Base-by-base conservation (phyloP, 768 basidiomycete species). In the Rhodocollybia butyracea region DNA sequence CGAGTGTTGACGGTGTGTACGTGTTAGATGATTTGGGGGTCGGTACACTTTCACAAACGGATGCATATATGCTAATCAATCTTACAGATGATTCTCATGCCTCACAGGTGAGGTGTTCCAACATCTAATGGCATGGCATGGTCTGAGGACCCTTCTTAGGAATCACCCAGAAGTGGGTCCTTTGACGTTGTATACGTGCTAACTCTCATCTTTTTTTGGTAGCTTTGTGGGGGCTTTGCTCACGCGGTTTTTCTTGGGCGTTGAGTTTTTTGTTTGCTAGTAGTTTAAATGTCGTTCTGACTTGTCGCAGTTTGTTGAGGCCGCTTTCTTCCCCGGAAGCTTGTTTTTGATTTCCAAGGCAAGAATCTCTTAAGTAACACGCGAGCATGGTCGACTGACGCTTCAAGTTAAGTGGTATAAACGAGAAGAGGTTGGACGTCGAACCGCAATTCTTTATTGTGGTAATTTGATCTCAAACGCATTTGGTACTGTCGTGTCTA, bases 401-500 rank as follows among this genome's bases (percentile, higher is more conserved):
- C 22, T 4, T 55, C n/a, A n/a, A n/a, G n/a, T n/a, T n/a, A n/a
- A 59, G 46, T 77, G 77, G 78, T 80, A 78, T 64, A 75, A 66
- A 40, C 66, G 67, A 43, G 63, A 71, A 32, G 79, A 81, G 61
- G 70, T 80, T 32, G 78, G 74, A 34, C 57, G 48, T 15, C 31
- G 76, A 17, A 73, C 71, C 11, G 74, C 77, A 34, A 69, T 78
- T 50, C 63, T 81, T 29, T 79, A 75, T 60, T 80, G 76, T 59
- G 79, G 80, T 32, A 79, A 76, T 52, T 66, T 81, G 30, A 75
- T 80, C 55, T 74, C 73, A 15, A 83, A 83, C 68, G 83, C 81
- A 11, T 83, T 83, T 57, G 81, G 80, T 57, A 24, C n/a, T n/a
- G n/a, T n/a, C n/a, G n/a, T 34, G 48, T 17, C 29, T 38, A 15